Evolutionary conservation across 2,329 filamentous ascomycete genomes (phyloP).

Genomic region (Teratosphaeria viscida): DNA sequence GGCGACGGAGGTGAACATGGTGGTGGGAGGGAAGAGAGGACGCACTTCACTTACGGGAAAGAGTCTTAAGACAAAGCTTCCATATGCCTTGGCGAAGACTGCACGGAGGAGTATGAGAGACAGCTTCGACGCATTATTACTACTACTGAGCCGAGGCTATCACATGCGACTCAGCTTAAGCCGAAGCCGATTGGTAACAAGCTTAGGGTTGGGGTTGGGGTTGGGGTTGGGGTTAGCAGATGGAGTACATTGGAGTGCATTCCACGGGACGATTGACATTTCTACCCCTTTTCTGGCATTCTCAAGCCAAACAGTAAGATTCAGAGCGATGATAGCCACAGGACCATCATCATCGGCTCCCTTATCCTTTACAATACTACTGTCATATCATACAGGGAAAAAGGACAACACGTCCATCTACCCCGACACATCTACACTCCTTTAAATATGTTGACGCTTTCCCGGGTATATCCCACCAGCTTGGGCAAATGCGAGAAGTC

Average conservation of each 20-base stretch:
- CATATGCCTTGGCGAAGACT: neutral
- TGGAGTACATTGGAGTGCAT: neutral
- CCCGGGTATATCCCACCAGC: slow-evolving; percentile 15
- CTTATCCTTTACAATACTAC: no score
- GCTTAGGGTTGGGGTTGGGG: neutral
- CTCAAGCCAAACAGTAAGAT: no score
- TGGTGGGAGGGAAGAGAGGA: neutral
- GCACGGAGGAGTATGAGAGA: neutral
- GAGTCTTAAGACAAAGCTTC: neutral
- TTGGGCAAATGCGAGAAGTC: slow-evolving; percentile 20
- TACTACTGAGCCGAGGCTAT: neutral
- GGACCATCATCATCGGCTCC: no score
- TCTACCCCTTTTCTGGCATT: no score
- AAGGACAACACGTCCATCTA: neutral
- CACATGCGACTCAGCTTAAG: neutral
- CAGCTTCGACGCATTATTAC: no score
- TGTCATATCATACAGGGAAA: neutral
- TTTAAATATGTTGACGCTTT: slow-evolving; percentile 19
- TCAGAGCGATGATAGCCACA: no score
- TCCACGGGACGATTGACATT: neutral
- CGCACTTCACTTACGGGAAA: neutral
- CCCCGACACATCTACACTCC: slow-evolving; percentile 2
- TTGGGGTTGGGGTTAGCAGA: neutral
- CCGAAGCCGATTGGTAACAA: neutral
- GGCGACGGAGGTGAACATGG: slow-evolving; percentile 12